A percentile compares a stretch with the other conserved stretches of the same genome.
Evolutionary conservation across 805 yeast genomes (phyloP).

Genomic region (Pichia californica): DNA sequence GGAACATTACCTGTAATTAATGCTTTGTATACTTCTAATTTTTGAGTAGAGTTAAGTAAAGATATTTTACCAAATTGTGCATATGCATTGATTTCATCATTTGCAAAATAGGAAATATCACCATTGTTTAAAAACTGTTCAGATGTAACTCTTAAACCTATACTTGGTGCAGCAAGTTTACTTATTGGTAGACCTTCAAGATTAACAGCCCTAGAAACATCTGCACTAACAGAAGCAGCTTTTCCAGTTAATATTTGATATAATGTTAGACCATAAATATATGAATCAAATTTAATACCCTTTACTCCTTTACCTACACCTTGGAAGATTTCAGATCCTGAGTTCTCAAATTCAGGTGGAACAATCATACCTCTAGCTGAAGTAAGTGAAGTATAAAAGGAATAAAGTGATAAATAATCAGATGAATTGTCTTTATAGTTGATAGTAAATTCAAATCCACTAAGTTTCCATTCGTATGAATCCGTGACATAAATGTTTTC

Average conservation of each 20-base stretch:
- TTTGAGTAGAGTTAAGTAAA: conserved; percentile 47
- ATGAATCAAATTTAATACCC: conserved; percentile 55
- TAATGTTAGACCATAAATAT: conserved; percentile 52
- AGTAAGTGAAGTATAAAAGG: conserved; percentile 21
- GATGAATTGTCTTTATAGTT: conserved; percentile 36
- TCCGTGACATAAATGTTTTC: conserved; percentile 59
- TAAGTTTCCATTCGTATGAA: conserved; percentile 76
- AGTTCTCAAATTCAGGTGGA: conserved; percentile 49
- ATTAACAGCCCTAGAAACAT: conserved; percentile 8
- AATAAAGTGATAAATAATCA: conserved; percentile 24
- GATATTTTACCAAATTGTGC: conserved; percentile 50
- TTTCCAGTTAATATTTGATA: conserved; percentile 37
- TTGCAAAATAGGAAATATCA: conserved; percentile 30
- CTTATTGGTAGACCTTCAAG: conserved; percentile 34
- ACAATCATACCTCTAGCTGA: conserved; percentile 16
- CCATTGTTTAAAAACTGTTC: conserved; percentile 32
- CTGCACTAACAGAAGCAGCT: conserved; percentile 1
- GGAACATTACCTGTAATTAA: conserved; percentile 32
- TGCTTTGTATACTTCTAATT: conserved; percentile 38
- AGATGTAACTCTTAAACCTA: conserved; percentile 34
- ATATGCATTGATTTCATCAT: conserved; percentile 45
- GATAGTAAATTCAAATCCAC: conserved; percentile 70
- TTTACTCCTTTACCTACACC: conserved; percentile 17
- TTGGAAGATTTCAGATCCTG: conserved; percentile 37
- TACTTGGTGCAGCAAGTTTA: conserved; percentile 33